Conservation (phyloP, 768 basidiomycete species). For the Goffeauzyma gilvescens region DNA sequence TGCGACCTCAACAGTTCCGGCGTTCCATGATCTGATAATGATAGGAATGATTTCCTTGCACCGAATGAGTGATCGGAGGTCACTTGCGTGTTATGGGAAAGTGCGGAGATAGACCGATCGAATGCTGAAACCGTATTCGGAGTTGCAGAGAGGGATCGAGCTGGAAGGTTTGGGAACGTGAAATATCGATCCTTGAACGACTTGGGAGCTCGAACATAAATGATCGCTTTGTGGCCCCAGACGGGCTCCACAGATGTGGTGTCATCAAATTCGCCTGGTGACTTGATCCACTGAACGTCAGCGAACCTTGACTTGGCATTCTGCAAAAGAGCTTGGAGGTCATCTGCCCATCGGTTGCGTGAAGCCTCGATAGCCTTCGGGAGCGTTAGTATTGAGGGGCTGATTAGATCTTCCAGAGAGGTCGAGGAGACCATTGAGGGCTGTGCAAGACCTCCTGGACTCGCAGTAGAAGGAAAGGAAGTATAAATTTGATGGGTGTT, state of each 20-base stretch:
- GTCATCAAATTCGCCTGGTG: not conserved
- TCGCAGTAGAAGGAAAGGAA: no score
- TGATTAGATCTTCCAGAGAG: not conserved
- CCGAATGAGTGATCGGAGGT: not conserved
- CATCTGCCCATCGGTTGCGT: constrained; percentile 17
- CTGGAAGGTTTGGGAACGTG: constrained; percentile 43
- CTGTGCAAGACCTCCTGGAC: no score
- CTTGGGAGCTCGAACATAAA: constrained; percentile 79
- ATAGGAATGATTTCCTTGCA: not conserved
- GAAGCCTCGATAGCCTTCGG: no score
- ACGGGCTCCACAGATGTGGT: constrained; percentile 34
- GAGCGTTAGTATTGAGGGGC: no score
- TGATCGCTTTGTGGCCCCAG: constrained; percentile 92
- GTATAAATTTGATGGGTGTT: no score
- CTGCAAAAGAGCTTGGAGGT: constrained; percentile 57
- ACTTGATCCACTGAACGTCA: constrained; percentile 69
- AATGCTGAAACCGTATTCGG: not conserved
- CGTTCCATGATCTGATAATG: constrained; percentile 34
- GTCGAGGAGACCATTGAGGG: no score
- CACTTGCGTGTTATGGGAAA: not conserved
- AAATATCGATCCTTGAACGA: constrained; percentile 81
- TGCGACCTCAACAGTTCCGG: constrained; percentile 71
- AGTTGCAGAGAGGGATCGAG: not conserved
- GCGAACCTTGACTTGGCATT: constrained; percentile 78
- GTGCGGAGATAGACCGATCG: not conserved